Evolutionary conservation across 345 rosid genomes (phyloP).

Genomic region (Salix caprea): DNA sequence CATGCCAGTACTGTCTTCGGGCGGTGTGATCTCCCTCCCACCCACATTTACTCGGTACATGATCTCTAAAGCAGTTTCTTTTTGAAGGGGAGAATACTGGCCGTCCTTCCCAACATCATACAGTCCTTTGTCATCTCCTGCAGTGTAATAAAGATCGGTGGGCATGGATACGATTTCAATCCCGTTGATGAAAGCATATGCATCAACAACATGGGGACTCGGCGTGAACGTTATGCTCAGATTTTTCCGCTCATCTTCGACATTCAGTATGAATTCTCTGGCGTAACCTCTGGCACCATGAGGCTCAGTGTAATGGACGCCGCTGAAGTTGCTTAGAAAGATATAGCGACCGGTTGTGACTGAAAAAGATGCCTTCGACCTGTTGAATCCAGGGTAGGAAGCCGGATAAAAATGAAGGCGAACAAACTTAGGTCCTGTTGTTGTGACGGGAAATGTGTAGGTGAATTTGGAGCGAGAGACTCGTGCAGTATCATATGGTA

Average conservation of each 20-base stretch:
- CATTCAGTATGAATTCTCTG: slow-evolving; percentile 7
- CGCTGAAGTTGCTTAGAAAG: slow-evolving; percentile 32
- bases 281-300: not conserved
- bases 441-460: slow-evolving; percentile 17
- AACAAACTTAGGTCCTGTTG: slow-evolving; percentile 19
- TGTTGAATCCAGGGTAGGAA: not conserved
- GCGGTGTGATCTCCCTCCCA: not conserved
- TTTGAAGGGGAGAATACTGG: not conserved
- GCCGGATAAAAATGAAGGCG: slow-evolving; percentile 23
- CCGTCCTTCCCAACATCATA: rapidly evolving
- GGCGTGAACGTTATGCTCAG: slow-evolving; percentile 38
- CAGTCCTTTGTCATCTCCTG: rapidly evolving
- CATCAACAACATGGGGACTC: not conserved
- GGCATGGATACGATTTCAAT: slow-evolving; percentile 43
- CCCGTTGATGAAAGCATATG: slow-evolving; percentile 38
- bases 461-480: slow-evolving; percentile 22
- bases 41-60: slow-evolving; percentile 35
- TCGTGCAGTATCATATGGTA: slow-evolving; percentile 22
- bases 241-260: not conserved
- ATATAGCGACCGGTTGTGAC: slow-evolving; percentile 15
- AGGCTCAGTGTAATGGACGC: not conserved
- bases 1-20: slow-evolving; percentile 20
- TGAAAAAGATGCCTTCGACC: slow-evolving; percentile 16
- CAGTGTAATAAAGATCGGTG: slow-evolving; percentile 16
- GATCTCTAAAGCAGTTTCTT: slow-evolving; percentile 18